Base-by-base conservation (phyloP, 352 stramenopile genomes). In the Phytophthora cactorum region DNA sequence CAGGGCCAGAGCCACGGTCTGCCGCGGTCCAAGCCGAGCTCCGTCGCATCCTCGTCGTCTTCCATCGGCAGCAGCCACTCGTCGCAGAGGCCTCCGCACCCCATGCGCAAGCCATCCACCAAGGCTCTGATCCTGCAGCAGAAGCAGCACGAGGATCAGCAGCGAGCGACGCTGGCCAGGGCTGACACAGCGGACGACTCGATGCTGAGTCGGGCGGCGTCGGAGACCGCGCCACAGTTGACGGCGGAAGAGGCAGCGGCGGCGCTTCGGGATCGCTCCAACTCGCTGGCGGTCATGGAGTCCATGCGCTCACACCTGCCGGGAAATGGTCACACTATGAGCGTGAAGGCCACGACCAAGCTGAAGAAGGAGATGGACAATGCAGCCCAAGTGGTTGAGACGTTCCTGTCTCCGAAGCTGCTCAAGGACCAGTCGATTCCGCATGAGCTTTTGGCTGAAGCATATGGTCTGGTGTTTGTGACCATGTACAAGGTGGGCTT, bases 391-490 rank as follows among this genome's bases (percentile, higher is more conserved):
- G 83, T 93, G 34, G 82, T 93, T 14, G 81, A 90, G 50, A 87
- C 81, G 46, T 90, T 93, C 61, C 66, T 93, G 50, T 86, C 74
- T 4, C 82, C 86, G 14, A 90, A 89, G 56, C 50, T 93, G 54
- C 72, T 93, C 14, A 89, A 91, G 62, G 86, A 93, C 63, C 86
- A 91, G 70, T 92, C 86, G n/a, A 93, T 93, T 59, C 86, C 86
- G 25, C 73, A 79, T 50, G 83, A 93, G 49, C 74, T 93, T 45
- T 65, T 93, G 43, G 67, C 87, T 3, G 86, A 93, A 74, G 86
- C 86, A 1, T 83, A 92, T 57, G 86, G 86, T 29, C 65, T 93
- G 5, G 80, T 92, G 52, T 93, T 93, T 66, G 64, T 93, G 36
- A 93, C 86, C 22, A 86, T 93, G 44, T 93, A 93, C 76, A 93